Evolutionary conservation across 148 eudicot species (phyloP).

Genomic region (Persicaria tinctoria): DNA sequence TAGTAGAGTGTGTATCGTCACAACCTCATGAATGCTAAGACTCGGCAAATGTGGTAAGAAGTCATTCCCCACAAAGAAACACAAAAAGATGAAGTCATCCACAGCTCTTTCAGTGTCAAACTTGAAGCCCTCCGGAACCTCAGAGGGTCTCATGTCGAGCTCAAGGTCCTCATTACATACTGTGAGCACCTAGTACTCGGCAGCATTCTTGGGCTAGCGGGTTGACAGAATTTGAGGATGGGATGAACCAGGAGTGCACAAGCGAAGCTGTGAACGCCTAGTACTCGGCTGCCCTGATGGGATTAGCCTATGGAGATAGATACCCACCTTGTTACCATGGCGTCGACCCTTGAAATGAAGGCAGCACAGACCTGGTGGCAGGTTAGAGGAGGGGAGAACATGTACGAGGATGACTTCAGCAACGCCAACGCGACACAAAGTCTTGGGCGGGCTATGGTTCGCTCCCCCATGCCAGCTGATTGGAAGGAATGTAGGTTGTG

Average conservation of each 20-base stretch:
- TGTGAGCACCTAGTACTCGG: background rate
- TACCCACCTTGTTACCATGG: slow-evolving; percentile 49
- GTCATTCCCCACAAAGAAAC: slow-evolving; percentile 49
- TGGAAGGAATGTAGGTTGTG: slow-evolving; percentile 81
- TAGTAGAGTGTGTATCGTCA: background rate
- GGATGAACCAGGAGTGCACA: slow-evolving; percentile 80
- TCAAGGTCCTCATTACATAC: slow-evolving; percentile 16
- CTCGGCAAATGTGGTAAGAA: slow-evolving; percentile 46
- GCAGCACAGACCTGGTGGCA: slow-evolving; percentile 92
- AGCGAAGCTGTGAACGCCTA: slow-evolving; percentile 90
- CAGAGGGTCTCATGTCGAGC: slow-evolving; percentile 22
- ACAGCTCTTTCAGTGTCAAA: slow-evolving; percentile 30
- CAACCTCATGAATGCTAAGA: slow-evolving; percentile 42
- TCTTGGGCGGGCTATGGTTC: slow-evolving; percentile 81
- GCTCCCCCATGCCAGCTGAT: slow-evolving; percentile 44
- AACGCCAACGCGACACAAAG: slow-evolving; percentile 29
- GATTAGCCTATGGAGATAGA: slow-evolving; percentile 76
- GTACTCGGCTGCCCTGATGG: slow-evolving; percentile 85
- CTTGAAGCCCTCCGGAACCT: slow-evolving; percentile 22
- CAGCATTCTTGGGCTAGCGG: slow-evolving; percentile 98
- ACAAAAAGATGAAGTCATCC: slow-evolving; percentile 52
- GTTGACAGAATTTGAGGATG: slow-evolving; percentile 76
- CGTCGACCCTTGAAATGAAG: slow-evolving; percentile 68
- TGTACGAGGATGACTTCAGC: slow-evolving; percentile 53
- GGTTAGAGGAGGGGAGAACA: slow-evolving; percentile 40